Evolutionary conservation across 306 rosid species (phyloP).

Genomic region (Prunus mongolica): DNA sequence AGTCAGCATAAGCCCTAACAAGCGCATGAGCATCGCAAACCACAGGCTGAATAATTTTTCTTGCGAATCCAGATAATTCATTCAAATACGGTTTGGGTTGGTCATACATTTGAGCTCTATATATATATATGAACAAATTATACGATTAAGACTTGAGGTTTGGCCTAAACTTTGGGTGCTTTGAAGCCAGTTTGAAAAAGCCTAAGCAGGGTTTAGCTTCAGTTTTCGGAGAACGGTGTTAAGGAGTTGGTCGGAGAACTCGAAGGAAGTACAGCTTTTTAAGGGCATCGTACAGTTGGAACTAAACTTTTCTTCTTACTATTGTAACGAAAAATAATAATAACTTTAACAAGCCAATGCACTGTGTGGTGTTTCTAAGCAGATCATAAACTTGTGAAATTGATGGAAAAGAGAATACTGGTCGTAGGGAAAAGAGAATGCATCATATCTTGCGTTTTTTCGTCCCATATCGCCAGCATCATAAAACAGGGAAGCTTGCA

Average conservation of each 20-base stretch:
- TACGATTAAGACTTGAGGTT: constrained; percentile 47
- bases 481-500: too few relatives aligned
- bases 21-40: constrained; percentile 36
- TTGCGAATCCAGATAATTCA: constrained; percentile 40
- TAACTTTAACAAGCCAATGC: too few relatives aligned
- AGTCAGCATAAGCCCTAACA: constrained; percentile 38
- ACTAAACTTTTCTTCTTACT: too few relatives aligned
- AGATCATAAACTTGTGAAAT: too few relatives aligned
- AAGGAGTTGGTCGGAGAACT: constrained; percentile 56
- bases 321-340: too few relatives aligned
- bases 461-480: too few relatives aligned
- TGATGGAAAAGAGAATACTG: too few relatives aligned
- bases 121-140: constrained; percentile 61
- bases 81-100: constrained; percentile 42
- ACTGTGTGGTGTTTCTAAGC: too few relatives aligned
- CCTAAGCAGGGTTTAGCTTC: constrained; percentile 53
- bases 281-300: constrained; percentile 31
- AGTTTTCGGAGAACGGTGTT: constrained; percentile 63
- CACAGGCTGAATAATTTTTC: constrained; percentile 33
- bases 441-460: too few relatives aligned
- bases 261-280: constrained; percentile 34
- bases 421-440: too few relatives aligned
- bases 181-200: constrained; percentile 52
- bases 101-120: constrained; percentile 49
- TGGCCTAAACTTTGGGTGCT: constrained; percentile 54